Evolutionary conservation across 768 basidiomycete species (phyloP).

Genomic region (Russula brevipes): DNA sequence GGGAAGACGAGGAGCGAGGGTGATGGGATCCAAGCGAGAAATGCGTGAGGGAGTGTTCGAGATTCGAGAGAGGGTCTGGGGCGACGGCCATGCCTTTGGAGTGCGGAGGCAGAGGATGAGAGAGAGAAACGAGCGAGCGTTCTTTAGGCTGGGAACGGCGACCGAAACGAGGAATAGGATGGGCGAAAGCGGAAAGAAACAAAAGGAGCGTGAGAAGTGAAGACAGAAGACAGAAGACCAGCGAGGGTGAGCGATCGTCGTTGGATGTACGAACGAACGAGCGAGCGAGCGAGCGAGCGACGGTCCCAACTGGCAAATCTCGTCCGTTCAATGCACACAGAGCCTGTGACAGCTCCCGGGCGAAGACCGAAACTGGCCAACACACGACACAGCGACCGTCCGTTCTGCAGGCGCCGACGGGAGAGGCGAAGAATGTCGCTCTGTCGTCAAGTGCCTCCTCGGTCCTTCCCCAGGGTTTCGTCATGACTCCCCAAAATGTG

Average conservation of each 20-base stretch:
- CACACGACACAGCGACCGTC: background rate
- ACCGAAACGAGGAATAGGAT: background rate
- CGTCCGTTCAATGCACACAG: background rate
- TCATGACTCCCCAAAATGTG: conserved; percentile 8
- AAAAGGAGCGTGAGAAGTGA: conserved; percentile 1
- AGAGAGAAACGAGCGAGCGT: background rate
- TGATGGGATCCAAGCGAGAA: background rate
- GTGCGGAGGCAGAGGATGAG: background rate
- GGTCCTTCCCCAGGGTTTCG: background rate
- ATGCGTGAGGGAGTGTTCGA: background rate
- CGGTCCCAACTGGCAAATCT: no score
- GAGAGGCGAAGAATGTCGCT: no score
- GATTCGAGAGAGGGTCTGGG: background rate
- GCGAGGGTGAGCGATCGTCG: conserved; percentile 20
- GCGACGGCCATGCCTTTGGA: conserved; percentile 4
- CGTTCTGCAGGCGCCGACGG: background rate
- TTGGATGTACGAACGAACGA: background rate
- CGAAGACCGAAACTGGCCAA: conserved; percentile 22
- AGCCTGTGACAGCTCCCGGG: conserved; percentile 7
- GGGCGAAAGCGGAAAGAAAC: conserved; percentile 4
- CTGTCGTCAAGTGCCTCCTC: background rate
- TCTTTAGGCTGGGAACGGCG: conserved; percentile 8
- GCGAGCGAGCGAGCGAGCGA: no score
- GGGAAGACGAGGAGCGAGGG: background rate
- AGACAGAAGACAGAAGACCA: background rate